Conservation (phyloP, 2,329 filamentous ascomycete genomes). For the Ceratocystis lukuohia region DNA sequence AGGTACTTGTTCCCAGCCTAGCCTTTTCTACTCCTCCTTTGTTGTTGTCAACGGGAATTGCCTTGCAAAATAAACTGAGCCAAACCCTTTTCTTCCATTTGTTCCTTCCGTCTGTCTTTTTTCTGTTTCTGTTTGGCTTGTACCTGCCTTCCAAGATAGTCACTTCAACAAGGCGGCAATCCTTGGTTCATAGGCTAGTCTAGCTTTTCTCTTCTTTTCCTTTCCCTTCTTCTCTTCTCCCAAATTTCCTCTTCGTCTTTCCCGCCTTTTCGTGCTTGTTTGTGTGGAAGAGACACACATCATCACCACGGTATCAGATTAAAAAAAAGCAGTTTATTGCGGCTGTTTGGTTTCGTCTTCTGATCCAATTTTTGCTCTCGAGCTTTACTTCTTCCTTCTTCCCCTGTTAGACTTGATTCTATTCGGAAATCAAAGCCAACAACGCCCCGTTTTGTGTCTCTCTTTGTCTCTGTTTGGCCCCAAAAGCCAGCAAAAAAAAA, state of each 20-base stretch:
- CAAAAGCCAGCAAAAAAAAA: not conserved
- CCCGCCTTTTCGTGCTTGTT: not conserved
- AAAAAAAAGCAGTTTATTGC: not conserved
- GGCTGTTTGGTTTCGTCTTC: not conserved
- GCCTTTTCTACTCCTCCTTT: not conserved
- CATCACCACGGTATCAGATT: not conserved
- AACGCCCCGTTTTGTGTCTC: not conserved
- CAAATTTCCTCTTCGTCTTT: not conserved
- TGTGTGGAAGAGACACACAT: not conserved
- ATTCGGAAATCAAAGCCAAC: not conserved
- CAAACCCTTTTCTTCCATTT: slow-evolving; percentile 17
- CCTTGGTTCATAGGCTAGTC: too few relatives aligned
- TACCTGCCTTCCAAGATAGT: not conserved
- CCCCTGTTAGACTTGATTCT: not conserved
- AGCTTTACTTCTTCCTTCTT: not conserved
- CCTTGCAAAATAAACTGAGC: not conserved
- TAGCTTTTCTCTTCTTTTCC: slow-evolving; percentile 7
- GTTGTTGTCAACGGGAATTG: not conserved
- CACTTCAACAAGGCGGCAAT: too few relatives aligned
- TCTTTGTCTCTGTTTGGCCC: not conserved
- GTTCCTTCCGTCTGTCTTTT: slow-evolving; percentile 3
- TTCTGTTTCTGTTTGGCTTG: not conserved
- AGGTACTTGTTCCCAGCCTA: not conserved
- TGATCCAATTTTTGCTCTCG: not conserved
- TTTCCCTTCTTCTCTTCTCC: not conserved